Evolutionary conservation across 352 stramenopile species (phyloP), one percentile per base, ranked within the genome.

Genomic region (Phytophthora cactorum): DNA sequence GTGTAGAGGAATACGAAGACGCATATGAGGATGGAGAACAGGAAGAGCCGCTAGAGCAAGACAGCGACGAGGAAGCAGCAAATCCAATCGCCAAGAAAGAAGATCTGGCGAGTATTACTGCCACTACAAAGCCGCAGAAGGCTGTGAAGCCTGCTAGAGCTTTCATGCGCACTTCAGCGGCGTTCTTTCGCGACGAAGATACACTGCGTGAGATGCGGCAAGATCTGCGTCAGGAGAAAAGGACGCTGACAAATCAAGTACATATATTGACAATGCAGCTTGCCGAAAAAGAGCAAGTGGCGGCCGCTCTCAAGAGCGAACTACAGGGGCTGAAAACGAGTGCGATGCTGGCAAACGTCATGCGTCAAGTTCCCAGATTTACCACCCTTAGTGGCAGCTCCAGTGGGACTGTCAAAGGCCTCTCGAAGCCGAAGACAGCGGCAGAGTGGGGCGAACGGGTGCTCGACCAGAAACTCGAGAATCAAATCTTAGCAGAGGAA

Each of bases 161-260:
- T 9, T 70, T 74, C 45, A 77, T 70, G 55, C 59, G 72, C 8
- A 53, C 28, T 1, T 67, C 50, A 15, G 50, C 70, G 2, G 39
- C 52, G 0, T 92, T 92, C 44, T 89, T 90, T 41, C 78, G 76
- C 9, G 81, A 92, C 39, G 68, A 78, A 25, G 81, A 89, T n/a
- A 66, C 74, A 10, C 50, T 92, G 28, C 49, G 65, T 2, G 81
- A 86, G 32, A 80, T 80, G 61, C 75, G 69, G 22, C 59, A 54
- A 12, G 45, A 70, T 12, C 52, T 90, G 5, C 74, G 69, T 1
- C 67, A 66, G 2, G 78, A 90, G 54, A 82, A 87, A 52, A 66
- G 68, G 12, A 60, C 65, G 39, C 61, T 92, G 0, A 31, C 52
- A 27, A 50, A 72, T n/a, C 65, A 83, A 44, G 38, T 77, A 34